phyloP scores from a whole-genome alignment of 2,329 filamentous ascomycete species.

The Venturia carpophila region DNA sequence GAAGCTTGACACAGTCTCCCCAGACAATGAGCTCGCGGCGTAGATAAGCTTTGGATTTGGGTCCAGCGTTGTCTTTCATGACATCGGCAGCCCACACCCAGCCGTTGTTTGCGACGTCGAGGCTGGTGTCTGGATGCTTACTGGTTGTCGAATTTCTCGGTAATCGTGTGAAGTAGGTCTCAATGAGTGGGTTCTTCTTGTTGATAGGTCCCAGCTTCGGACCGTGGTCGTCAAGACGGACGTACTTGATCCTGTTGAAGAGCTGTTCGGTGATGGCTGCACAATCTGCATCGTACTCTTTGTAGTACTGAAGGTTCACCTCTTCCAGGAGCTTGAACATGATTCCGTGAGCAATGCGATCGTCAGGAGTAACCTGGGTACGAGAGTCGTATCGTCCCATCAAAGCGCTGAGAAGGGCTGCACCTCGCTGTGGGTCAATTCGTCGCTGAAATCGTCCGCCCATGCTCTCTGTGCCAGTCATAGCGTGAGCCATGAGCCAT shows the following conservation, averaged over 20 bases:
- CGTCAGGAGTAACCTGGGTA: conserved; percentile 43
- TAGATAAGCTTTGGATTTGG: conserved; percentile 86
- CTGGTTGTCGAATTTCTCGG: conserved; percentile 70
- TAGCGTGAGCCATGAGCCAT: conserved; percentile 60
- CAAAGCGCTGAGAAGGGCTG: conserved; percentile 58
- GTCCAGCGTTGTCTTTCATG: conserved; percentile 85
- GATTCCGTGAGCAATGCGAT: conserved; percentile 46
- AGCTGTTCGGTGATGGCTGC: conserved; percentile 81
- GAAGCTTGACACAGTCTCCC: conserved; percentile 96
- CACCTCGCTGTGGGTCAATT: conserved; percentile 61
- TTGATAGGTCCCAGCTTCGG: conserved; percentile 78
- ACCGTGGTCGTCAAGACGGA: conserved; percentile 84
- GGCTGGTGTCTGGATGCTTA: conserved; percentile 65
- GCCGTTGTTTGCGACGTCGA: conserved; percentile 88
- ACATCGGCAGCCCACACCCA: conserved; percentile 99
- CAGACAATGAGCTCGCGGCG: conserved; percentile 93
- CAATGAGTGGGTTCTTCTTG: conserved; percentile 70
- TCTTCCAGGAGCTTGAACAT: conserved; percentile 62
- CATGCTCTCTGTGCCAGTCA: conserved; percentile 64
- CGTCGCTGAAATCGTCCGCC: conserved; percentile 70
- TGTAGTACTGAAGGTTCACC: conserved; percentile 80
- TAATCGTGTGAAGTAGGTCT: conserved; percentile 89
- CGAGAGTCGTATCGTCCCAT: conserved; percentile 59
- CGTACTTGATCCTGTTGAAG: conserved; percentile 91
- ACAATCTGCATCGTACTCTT: conserved; percentile 81